Evolutionary conservation across 2,329 filamentous ascomycete species (phyloP).

Genomic region (Domatiomyces catenatus): DNA sequence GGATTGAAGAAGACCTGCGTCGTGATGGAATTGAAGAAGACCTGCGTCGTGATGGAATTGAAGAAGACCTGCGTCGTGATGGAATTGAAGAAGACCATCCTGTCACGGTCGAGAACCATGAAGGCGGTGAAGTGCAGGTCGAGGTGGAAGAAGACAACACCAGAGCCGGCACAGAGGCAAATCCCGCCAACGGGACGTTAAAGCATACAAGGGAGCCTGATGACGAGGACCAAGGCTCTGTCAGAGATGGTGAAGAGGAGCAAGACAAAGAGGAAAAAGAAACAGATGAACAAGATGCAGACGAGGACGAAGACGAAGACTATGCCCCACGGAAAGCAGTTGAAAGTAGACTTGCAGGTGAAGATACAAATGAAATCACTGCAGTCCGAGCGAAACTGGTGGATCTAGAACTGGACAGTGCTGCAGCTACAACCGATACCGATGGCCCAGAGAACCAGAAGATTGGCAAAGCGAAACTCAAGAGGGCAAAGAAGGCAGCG

Average conservation of each 20-base stretch:
- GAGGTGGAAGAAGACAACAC: constrained; percentile 9
- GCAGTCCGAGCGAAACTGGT: constrained; percentile 10
- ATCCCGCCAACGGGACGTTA: neutral
- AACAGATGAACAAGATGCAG: constrained; percentile 8
- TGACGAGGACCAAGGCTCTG: constrained; percentile 10
- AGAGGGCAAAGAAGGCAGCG: constrained; percentile 36
- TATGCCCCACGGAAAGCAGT: constrained; percentile 30
- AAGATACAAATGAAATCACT: constrained; percentile 1
- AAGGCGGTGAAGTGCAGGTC: constrained; percentile 21
- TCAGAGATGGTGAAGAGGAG: neutral
- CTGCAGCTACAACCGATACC: constrained; percentile 11
- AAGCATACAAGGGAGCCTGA: constrained; percentile 3
- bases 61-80: constrained; percentile 72
- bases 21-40: constrained; percentile 49
- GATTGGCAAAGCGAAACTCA: constrained; percentile 39
- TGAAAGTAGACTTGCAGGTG: constrained; percentile 23
- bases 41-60: constrained; percentile 56
- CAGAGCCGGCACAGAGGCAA: constrained; percentile 6
- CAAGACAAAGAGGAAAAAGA: constrained; percentile 1
- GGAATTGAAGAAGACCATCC: constrained; percentile 38
- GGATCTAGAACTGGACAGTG: constrained; percentile 10
- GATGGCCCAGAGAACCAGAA: constrained; percentile 19
- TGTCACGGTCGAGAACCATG: constrained; percentile 30
- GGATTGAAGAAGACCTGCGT: constrained; percentile 71
- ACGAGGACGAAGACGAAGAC: constrained; percentile 22